Percentiles rank a stretch among this genome's conserved stretches.
Evolutionary conservation across 169 alveolate species (phyloP).

Genomic region (Eimeria brunetti): DNA sequence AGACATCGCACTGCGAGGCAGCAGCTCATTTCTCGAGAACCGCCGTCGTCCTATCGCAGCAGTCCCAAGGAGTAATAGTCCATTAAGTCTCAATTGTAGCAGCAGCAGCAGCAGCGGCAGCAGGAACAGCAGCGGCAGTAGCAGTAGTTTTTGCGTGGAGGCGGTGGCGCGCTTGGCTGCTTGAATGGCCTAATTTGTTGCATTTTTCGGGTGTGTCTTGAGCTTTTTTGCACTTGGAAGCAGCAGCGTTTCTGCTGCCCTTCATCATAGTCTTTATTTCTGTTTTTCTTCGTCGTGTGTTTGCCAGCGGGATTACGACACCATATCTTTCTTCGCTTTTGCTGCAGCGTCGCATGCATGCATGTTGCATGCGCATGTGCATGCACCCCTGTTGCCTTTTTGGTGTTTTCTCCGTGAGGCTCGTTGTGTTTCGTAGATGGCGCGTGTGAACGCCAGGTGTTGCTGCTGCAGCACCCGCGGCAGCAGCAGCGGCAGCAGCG

Average conservation of each 20-base stretch:
- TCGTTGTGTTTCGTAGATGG: too few relatives aligned
- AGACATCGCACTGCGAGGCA: background rate
- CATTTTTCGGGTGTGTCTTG: background rate
- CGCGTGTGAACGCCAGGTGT: background rate
- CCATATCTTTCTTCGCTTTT: too few relatives aligned
- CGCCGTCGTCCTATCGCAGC: background rate
- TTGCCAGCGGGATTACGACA: too few relatives aligned
- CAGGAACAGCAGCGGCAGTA: background rate
- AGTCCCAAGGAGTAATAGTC: background rate
- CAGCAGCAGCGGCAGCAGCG: background rate
- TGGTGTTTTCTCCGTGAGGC: too few relatives aligned
- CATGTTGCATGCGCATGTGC: too few relatives aligned
- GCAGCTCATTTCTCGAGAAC: background rate
- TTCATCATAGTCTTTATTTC: too few relatives aligned
- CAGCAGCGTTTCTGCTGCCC: background rate
- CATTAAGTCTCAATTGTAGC: background rate
- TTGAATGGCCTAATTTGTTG: too few relatives aligned
- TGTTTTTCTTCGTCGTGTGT: too few relatives aligned
- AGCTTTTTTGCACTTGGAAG: background rate
- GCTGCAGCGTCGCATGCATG: too few relatives aligned
- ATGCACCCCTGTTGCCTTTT: too few relatives aligned
- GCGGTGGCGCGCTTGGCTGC: background rate
- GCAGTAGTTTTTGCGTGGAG: background rate
- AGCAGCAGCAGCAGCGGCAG: slow-evolving; percentile 18
- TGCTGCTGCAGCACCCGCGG: background rate